Percentiles rank a stretch among this genome's conserved stretches.
These are phyloP conservation scores for Mariannaea elegans DNA, from an alignment of 2,329 filamentous ascomycete genomes.

Conservation along the genomic window DNA sequence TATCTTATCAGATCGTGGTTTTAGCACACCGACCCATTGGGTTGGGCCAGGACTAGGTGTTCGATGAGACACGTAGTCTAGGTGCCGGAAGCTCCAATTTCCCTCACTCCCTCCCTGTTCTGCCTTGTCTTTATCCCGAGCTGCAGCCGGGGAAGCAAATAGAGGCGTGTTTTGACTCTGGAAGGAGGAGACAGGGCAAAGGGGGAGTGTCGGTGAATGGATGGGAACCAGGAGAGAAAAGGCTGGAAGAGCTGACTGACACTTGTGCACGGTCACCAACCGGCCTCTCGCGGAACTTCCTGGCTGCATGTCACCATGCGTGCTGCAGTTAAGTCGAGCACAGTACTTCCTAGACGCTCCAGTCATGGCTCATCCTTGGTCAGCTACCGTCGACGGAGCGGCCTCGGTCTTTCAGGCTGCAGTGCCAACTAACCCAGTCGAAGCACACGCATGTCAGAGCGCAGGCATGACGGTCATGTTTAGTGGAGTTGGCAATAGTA, in stretches of 20 bases:
- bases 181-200: neutral
- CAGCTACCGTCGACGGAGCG: conserved; percentile 2
- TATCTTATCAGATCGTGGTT: conserved; percentile 43
- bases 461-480: neutral
- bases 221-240: conserved; percentile 15
- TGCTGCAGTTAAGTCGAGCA: neutral
- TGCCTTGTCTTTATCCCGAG: neutral
- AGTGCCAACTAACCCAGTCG: conserved; percentile 15
- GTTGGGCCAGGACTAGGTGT: conserved; percentile 28
- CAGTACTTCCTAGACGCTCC: conserved; percentile 7
- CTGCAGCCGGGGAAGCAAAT: conserved; percentile 5
- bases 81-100: conserved; percentile 21
- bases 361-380: neutral
- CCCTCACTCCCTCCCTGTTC: conserved; percentile 10
- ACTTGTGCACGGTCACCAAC: conserved; percentile 17
- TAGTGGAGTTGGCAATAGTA: too few relatives aligned
- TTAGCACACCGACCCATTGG: conserved; percentile 23
- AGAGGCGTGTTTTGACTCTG: neutral
- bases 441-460: too few relatives aligned
- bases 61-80: conserved; percentile 7
- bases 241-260: conserved; percentile 23
- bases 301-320: conserved; percentile 18
- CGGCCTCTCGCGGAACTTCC: conserved; percentile 15
- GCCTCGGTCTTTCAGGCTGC: conserved; percentile 1
- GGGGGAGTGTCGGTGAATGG: conserved; percentile 29